Base-by-base conservation (phyloP, 495 filamentous ascomycete species). In the Penicillium alfredii region DNA sequence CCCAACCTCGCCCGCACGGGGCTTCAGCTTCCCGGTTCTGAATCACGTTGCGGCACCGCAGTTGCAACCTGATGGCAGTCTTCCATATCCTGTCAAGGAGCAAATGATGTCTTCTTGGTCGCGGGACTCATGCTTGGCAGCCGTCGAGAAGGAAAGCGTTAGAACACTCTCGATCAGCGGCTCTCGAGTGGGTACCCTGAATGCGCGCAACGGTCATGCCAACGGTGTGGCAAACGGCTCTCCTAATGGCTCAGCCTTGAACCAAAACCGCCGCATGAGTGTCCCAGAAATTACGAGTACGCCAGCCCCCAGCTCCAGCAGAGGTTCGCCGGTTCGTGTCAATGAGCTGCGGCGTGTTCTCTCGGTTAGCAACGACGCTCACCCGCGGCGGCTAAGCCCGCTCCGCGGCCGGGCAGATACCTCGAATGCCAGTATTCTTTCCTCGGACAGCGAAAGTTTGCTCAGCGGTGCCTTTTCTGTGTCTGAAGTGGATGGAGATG, bases 291-390 rank as follows among this genome's bases (percentile, higher is more conserved):
- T 51, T 3, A 78, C 81, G 0, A 68, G 64, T 17, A 66, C 72
- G 11, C 68, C 69, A 11, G 61, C 66, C 18, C 73, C 68, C 43
- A 70, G 69, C 31, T 80, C 79, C 18, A 77, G 65, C 51, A 60
- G 77, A 39, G 79, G 74, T 17, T 80, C 76, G 11, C 77, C 86
- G 8, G 77, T 88, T n/a, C 81, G 83, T 22, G 80, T 94, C n/a
- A 87, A 88, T 38, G 87, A 94, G 48, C 69, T 95, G 41, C 89
- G 88, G 56, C 76, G 78, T 31, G 82, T 81, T 14, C 71, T 86
- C 10, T 78, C 77, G 3, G 78, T 65, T 16, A 59, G 49, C 43
- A 61, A 56, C 41, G 63, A 64, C 7, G 48, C 51, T 6, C 47
- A 58, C 6, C 24, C 31, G n/a, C 58, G 59, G n/a, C 54, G 51